phyloP scores from a whole-genome alignment of 768 basidiomycete species.

The Pleurotus citrinopileatus region DNA sequence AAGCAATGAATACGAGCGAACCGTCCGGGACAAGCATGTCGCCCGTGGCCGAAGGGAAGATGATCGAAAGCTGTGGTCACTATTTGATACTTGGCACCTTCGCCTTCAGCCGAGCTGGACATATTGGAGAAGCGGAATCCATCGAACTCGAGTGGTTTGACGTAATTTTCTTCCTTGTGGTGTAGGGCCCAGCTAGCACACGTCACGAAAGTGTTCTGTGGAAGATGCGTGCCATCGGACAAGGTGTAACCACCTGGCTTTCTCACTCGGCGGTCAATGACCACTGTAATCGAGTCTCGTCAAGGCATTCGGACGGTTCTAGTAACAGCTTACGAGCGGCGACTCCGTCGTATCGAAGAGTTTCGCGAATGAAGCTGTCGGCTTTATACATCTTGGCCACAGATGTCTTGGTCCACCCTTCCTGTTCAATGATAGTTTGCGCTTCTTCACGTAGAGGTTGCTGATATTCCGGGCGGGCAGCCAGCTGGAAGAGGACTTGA shows the following conservation, averaged over 20 bases:
- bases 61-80: slow-evolving; percentile 27
- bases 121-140: slow-evolving; percentile 45
- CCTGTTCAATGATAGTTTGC: slow-evolving; percentile 27
- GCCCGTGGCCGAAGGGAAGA: slow-evolving; percentile 36
- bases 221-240: slow-evolving; percentile 13
- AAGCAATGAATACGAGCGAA: too few relatives aligned
- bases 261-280: slow-evolving; percentile 19
- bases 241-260: slow-evolving; percentile 23
- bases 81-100: slow-evolving; percentile 31
- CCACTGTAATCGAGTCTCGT: slow-evolving; percentile 14
- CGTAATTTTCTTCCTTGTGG: slow-evolving; percentile 32
- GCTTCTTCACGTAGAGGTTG: slow-evolving; percentile 40
- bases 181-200: slow-evolving; percentile 20
- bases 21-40: slow-evolving; percentile 26
- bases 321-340: slow-evolving; percentile 21
- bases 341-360: slow-evolving; percentile 29
- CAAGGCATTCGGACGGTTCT: background rate
- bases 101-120: slow-evolving; percentile 30
- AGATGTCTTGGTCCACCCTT: slow-evolving; percentile 35
- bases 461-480: slow-evolving; percentile 13
- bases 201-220: slow-evolving; percentile 14
- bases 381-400: slow-evolving; percentile 37
- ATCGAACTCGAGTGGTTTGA: slow-evolving; percentile 38
- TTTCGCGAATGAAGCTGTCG: slow-evolving; percentile 45
- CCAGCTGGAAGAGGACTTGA: slow-evolving; percentile 34